Conservation (phyloP, 257 asterid species). For the Solanum pinnatisectum region DNA sequence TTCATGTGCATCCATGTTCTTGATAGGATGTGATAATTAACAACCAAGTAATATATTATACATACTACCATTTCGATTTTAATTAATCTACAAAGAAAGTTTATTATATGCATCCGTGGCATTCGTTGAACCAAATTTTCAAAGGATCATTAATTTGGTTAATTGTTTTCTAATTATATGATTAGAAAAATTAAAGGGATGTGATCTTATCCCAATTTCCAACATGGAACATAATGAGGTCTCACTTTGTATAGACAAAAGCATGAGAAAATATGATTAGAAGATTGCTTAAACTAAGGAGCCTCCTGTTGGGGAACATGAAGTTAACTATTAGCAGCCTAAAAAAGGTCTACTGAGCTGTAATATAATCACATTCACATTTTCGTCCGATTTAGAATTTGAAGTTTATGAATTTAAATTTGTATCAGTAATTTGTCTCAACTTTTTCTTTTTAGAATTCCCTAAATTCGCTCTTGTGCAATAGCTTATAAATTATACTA, state of each 20-base stretch:
- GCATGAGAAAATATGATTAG: background rate
- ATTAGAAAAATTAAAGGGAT: background rate
- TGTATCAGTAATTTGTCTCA: background rate
- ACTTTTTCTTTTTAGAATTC: too few species aligned
- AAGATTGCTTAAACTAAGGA: background rate
- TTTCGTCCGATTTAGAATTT: background rate
- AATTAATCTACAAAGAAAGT: background rate
- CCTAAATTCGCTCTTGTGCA: background rate
- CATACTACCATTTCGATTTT: background rate
- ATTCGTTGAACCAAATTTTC: background rate
- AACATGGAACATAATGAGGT: conserved; percentile 8
- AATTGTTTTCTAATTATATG: conserved; percentile 1
- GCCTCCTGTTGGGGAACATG: background rate
- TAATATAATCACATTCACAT: background rate
- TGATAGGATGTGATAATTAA: background rate
- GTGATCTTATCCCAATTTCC: background rate
- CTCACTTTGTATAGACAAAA: background rate
- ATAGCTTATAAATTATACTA: background rate
- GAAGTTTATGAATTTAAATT: background rate
- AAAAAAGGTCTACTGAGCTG: background rate
- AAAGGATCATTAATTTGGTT: background rate
- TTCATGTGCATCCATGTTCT: background rate
- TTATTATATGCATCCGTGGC: background rate
- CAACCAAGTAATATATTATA: background rate
- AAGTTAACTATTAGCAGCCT: background rate